Evolutionary conservation across 208 protist genomes (phyloP).

Genomic region (Crithidia bombi): DNA sequence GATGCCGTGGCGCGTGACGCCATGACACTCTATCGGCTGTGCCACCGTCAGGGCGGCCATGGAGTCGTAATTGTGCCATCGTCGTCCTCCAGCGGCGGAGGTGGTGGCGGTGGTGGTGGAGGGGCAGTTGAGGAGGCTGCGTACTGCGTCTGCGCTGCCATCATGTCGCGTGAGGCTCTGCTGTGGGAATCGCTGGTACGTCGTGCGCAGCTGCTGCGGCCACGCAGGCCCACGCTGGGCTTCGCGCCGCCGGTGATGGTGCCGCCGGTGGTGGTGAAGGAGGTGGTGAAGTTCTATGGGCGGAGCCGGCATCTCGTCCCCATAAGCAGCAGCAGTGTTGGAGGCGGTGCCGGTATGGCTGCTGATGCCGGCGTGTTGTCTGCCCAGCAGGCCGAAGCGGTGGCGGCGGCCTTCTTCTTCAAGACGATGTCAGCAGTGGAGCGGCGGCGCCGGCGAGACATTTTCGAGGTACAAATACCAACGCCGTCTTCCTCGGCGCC

Average conservation of each 20-base stretch:
- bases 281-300: slow-evolving; percentile 58
- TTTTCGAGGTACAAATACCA: slow-evolving; percentile 24
- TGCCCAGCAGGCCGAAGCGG: slow-evolving; percentile 36
- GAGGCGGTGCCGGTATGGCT: neutral
- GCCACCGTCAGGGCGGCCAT: slow-evolving; percentile 37
- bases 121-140: slow-evolving; percentile 62
- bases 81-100: slow-evolving; percentile 4
- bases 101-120: slow-evolving; percentile 17
- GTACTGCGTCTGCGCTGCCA: slow-evolving; percentile 62
- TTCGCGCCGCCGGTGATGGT: slow-evolving; percentile 48
- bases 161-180: slow-evolving; percentile 43
- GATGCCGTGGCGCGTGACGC: slow-evolving; percentile 37
- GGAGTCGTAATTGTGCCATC: slow-evolving; percentile 24
- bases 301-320: slow-evolving; percentile 49
- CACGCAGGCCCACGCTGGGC: slow-evolving; percentile 45
- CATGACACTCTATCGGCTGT: slow-evolving; percentile 73
- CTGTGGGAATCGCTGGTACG: slow-evolving; percentile 52
- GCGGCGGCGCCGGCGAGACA: slow-evolving; percentile 18
- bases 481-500: neutral
- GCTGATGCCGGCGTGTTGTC: slow-evolving; percentile 13
- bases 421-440: slow-evolving; percentile 36
- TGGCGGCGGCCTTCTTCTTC: slow-evolving; percentile 54
- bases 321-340: neutral
- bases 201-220: slow-evolving; percentile 50
- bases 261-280: slow-evolving; percentile 41